Evolutionary conservation across 495 filamentous ascomycete species (phyloP).

Genomic region (Cercophora sp.): DNA sequence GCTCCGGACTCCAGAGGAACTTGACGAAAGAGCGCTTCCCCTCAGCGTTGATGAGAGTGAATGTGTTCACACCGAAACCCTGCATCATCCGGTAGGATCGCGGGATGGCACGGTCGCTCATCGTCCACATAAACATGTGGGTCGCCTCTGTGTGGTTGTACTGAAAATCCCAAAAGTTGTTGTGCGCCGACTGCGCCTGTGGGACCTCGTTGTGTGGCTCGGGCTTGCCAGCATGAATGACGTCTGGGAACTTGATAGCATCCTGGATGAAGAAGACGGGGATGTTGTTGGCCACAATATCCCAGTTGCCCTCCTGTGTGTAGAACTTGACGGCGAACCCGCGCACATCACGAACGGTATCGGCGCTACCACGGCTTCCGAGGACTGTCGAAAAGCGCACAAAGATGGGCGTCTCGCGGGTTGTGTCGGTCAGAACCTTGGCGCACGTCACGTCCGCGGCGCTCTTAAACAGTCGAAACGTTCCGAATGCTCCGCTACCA

Average conservation of each 20-base stretch:
- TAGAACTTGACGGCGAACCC: constrained; percentile 81
- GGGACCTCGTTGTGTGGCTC: constrained; percentile 70
- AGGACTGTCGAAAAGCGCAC: constrained; percentile 81
- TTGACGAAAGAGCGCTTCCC: constrained; percentile 77
- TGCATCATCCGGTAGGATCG: constrained; percentile 87
- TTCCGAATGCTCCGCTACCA: constrained; percentile 78
- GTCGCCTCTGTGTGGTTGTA: constrained; percentile 69
- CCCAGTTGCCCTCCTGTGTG: constrained; percentile 57
- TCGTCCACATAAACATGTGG: constrained; percentile 81
- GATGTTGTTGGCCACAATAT: constrained; percentile 63
- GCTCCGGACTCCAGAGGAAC: constrained; percentile 71
- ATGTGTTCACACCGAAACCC: constrained; percentile 88
- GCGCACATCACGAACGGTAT: constrained; percentile 77
- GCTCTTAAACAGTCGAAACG: constrained; percentile 69
- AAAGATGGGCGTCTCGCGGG: constrained; percentile 73
- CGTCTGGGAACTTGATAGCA: constrained; percentile 69
- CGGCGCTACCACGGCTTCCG: constrained; percentile 70
- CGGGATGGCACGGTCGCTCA: constrained; percentile 76
- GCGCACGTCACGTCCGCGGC: constrained; percentile 67
- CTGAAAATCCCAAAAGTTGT: constrained; percentile 60
- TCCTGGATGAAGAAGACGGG: constrained; percentile 72
- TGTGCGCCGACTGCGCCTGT: constrained; percentile 62
- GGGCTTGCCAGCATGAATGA: constrained; percentile 76
- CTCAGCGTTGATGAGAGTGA: constrained; percentile 64
- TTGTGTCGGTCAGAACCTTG: constrained; percentile 73